Evolutionary conservation across 2,329 filamentous ascomycete genomes (phyloP).

Genomic region (Stachybotrys elegans): DNA sequence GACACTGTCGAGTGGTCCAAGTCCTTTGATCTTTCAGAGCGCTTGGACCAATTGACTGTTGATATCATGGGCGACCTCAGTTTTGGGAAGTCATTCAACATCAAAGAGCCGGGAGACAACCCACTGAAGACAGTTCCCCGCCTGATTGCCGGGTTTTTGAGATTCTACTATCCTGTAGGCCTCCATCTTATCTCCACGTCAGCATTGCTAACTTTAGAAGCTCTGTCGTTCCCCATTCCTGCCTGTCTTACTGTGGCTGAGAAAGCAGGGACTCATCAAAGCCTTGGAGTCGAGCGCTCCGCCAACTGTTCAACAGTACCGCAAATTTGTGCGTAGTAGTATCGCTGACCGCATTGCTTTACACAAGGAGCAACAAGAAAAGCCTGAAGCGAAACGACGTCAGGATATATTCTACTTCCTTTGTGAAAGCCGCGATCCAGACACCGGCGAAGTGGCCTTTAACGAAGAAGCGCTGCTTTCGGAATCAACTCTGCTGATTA

Average conservation of each 20-base stretch:
- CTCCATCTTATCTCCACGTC: too few species aligned
- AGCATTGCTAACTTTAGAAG: too few species aligned
- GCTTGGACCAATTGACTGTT: background rate
- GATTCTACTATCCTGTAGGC: background rate
- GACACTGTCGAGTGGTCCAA: background rate
- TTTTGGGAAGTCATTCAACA: constrained; percentile 6
- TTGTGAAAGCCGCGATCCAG: background rate
- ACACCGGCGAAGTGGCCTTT: background rate
- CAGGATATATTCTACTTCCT: constrained; percentile 7
- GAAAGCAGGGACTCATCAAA: constrained; percentile 1
- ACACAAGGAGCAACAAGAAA: background rate
- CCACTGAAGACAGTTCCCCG: constrained; percentile 2
- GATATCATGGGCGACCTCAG: constrained; percentile 7
- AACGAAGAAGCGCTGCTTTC: background rate
- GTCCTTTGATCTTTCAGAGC: background rate
- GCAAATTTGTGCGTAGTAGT: background rate
- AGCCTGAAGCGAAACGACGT: constrained; percentile 3
- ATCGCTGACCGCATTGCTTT: constrained; percentile 2
- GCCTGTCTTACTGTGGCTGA: constrained; percentile 5
- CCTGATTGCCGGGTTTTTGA: background rate
- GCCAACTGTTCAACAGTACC: background rate
- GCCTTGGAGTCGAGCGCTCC: background rate
- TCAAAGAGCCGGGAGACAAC: constrained; percentile 4
- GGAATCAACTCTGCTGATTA: constrained; percentile 4
- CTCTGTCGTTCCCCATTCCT: constrained; percentile 4